Conservation (phyloP, 2,329 filamentous ascomycete species). For the Thielaviopsis musarum region DNA sequence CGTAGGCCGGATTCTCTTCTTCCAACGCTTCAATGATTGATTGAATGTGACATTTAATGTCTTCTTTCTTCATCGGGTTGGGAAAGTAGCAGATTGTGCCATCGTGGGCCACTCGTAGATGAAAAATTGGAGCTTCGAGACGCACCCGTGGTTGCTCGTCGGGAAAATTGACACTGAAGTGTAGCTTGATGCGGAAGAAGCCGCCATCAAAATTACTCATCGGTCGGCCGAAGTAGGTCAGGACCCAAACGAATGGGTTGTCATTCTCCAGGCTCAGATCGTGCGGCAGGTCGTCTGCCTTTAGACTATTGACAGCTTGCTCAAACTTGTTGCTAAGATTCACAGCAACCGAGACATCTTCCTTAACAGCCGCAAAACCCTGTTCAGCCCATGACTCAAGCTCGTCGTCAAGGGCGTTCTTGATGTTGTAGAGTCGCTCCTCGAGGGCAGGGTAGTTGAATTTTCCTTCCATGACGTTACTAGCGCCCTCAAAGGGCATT, state of each 20-base stretch:
- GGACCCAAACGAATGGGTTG: constrained; percentile 78
- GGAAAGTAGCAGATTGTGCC: constrained; percentile 74
- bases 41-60: constrained; percentile 68
- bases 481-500: constrained; percentile 71
- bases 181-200: constrained; percentile 65
- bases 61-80: constrained; percentile 43
- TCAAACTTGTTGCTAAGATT: constrained; percentile 75
- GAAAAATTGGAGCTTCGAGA: constrained; percentile 69
- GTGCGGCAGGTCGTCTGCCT: constrained; percentile 51
- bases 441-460: constrained; percentile 69
- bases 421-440: constrained; percentile 50
- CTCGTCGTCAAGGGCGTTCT: constrained; percentile 55
- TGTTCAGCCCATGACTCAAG: constrained; percentile 52
- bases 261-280: constrained; percentile 59
- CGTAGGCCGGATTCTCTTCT: constrained; percentile 74
- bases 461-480: constrained; percentile 70
- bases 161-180: constrained; percentile 72
- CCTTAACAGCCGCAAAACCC: constrained; percentile 43
- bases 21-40: constrained; percentile 70
- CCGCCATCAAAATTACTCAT: constrained; percentile 91
- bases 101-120: constrained; percentile 67
- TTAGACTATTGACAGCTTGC: constrained; percentile 62
- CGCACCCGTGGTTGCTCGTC: constrained; percentile 72
- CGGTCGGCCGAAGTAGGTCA: constrained; percentile 80
- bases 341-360: constrained; percentile 59